A percentile compares a stretch with the other conserved stretches of the same genome.
These are phyloP conservation scores for Prillingera fragicola DNA, from an alignment of 1,284 basidiomycete genomes.

Conservation along the genomic window DNA sequence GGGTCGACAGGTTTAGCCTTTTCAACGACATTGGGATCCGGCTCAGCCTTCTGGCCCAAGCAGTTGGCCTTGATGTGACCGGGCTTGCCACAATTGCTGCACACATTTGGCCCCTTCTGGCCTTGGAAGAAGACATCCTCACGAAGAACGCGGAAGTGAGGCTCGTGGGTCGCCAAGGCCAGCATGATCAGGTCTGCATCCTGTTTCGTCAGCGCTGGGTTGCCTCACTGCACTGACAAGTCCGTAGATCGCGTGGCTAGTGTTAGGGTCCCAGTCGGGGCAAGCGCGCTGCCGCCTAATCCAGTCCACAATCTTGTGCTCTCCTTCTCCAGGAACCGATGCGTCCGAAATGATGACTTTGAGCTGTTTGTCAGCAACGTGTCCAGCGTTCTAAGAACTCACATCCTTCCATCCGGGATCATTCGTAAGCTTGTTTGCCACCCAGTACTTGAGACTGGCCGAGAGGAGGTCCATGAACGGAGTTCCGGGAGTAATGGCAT, in stretches of 20 bases:
- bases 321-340: constrained; percentile 95
- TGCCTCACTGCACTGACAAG: no score
- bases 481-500: constrained; percentile 94
- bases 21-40: constrained; percentile 55
- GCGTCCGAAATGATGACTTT: constrained; percentile 97
- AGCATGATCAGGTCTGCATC: constrained; percentile 99
- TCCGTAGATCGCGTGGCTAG: constrained; percentile 94
- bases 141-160: constrained; percentile 91
- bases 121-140: constrained; percentile 95
- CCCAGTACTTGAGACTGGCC: constrained; percentile 87
- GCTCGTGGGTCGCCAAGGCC: constrained; percentile 94
- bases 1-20: constrained; percentile 65
- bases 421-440: constrained; percentile 86
- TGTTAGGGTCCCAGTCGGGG: constrained; percentile 87
- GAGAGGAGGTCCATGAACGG: constrained; percentile 97
- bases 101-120: constrained; percentile 58
- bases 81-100: constrained; percentile 86
- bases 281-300: constrained; percentile 86
- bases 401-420: constrained; percentile 95
- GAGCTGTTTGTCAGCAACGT: constrained; percentile 52
- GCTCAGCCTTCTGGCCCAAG: constrained; percentile 56
- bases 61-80: constrained; percentile 94
- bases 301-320: constrained; percentile 99
- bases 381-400: constrained; percentile 30
- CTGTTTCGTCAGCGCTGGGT: constrained; percentile 50